phyloP scores from a whole-genome alignment of 2,329 filamentous ascomycete species.

The Penicillium rolfsii region DNA sequence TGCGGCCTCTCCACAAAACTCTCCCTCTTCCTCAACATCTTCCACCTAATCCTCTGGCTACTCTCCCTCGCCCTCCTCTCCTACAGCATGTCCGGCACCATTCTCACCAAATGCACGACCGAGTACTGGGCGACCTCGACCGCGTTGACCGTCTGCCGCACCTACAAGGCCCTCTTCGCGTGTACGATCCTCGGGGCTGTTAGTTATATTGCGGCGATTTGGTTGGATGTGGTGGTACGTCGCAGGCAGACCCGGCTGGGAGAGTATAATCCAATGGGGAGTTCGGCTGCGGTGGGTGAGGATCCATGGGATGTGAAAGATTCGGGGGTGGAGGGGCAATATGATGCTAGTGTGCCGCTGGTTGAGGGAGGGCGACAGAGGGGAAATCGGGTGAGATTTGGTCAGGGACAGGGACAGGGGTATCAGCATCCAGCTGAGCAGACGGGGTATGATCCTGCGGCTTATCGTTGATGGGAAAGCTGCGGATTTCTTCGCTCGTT shows the following conservation, averaged over 20 bases:
- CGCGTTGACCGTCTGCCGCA: constrained; percentile 60
- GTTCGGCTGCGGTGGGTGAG: constrained; percentile 32
- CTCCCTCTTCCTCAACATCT: constrained; percentile 54
- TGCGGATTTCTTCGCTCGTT: neutral
- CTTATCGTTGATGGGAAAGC: constrained; percentile 34
- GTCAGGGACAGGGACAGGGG: constrained; percentile 14
- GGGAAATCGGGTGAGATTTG: constrained; percentile 28
- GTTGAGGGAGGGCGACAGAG: constrained; percentile 25
- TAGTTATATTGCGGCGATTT: constrained; percentile 52
- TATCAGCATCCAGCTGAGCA: constrained; percentile 36
- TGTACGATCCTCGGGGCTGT: constrained; percentile 56
- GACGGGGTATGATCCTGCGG: constrained; percentile 42
- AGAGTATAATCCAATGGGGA: constrained; percentile 53
- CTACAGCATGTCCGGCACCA: constrained; percentile 58
- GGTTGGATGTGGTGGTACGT: constrained; percentile 56
- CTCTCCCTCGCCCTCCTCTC: constrained; percentile 56
- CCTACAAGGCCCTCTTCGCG: constrained; percentile 64
- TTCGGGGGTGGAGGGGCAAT: constrained; percentile 31
- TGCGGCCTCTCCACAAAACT: constrained; percentile 56
- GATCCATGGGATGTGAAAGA: constrained; percentile 40
- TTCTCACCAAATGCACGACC: constrained; percentile 55
- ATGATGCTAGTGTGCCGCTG: constrained; percentile 17
- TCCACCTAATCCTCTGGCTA: constrained; percentile 56
- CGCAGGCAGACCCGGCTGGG: constrained; percentile 51
- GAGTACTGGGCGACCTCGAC: constrained; percentile 58